Base-by-base conservation (phyloP, 768 basidiomycete genomes). In the Pleurotus tuber-regium region DNA sequence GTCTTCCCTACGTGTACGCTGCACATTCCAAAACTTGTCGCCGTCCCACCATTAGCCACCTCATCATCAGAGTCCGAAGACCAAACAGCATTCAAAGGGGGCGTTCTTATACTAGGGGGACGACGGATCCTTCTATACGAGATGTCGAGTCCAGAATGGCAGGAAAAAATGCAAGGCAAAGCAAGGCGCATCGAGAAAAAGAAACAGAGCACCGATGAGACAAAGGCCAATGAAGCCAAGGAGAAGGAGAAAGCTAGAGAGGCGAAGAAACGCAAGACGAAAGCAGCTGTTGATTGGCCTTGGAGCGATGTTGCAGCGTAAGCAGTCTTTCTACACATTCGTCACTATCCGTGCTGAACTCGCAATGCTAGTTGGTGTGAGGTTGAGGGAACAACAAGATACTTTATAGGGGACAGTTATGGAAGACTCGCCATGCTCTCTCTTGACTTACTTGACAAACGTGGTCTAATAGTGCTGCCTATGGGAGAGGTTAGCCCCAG, bases 261-360 rank as follows among this genome's bases (percentile, higher is more conserved):
- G 52, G 69, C 63, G 18, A 76, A 70, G 65, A 78, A 72, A 57
- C 70, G 79, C 53, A 89, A 81, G 53, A 67, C 83, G 0, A 75
- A 70, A 30, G 80, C 79, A 0, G 61, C 63, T 29, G 74, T 89
- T 12, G 77, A 82, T 11, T 91, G 89, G 90, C 87, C 87, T 6
- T 91, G 87, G 83, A 79, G 76, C 52, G 80, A 83, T 54, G 72
- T 92, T 33, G 74, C 80, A 54, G 81, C 85, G 89, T 92, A 62
- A 58, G 83, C 69, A 3, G 25, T 19, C 9, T 18, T 38, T 21
- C 29, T 47, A n/a, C n/a, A n/a, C n/a, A n/a, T n/a, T 41, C 36
- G 24, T 50, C 11, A 25, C 28, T 10, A 16, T 33, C 8, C 21
- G 42, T 10, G 21, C 28, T n/a, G 36, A 5, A 53, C 43, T 50